These are phyloP conservation scores for Fusarium ramigenum DNA, from an alignment of 2,329 filamentous ascomycete genomes.

Conservation along the genomic window DNA sequence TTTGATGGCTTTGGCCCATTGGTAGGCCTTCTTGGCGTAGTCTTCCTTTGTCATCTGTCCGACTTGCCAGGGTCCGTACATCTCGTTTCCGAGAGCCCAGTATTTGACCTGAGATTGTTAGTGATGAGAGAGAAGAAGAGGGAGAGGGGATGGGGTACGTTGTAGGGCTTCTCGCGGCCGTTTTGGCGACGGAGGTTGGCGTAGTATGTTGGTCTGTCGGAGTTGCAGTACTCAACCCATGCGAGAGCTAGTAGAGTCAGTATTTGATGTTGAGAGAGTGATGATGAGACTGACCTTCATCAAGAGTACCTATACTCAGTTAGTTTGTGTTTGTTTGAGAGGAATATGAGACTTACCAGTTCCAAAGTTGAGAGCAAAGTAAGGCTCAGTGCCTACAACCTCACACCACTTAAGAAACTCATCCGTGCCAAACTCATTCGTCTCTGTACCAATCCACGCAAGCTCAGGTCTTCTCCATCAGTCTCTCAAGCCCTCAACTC, in stretches of 20 bases:
- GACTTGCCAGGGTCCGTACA: constrained; percentile 74
- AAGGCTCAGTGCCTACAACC: constrained; percentile 78
- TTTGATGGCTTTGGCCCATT: constrained; percentile 78
- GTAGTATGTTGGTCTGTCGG: constrained; percentile 79
- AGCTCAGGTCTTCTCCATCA: constrained; percentile 65
- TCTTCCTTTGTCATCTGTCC: constrained; percentile 74
- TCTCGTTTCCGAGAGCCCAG: constrained; percentile 85
- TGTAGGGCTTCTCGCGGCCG: constrained; percentile 80
- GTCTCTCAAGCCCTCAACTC: neutral
- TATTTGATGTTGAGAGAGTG: neutral
- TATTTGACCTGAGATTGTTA: constrained; percentile 68
- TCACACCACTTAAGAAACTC: constrained; percentile 88
- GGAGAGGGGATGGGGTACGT: constrained; percentile 43
- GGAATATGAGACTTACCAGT: constrained; percentile 60
- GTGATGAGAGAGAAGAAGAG: neutral
- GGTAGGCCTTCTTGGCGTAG: constrained; percentile 73
- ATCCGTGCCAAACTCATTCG: constrained; percentile 84
- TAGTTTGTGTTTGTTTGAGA: neutral
- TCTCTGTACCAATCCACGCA: constrained; percentile 81
- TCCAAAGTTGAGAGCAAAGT: constrained; percentile 82
- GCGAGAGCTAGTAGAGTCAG: constrained; percentile 58
- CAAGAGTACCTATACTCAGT: constrained; percentile 49
- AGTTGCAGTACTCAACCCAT: constrained; percentile 91
- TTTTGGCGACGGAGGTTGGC: constrained; percentile 81
- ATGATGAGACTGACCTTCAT: constrained; percentile 43